Base-by-base conservation (phyloP, 176 grass and related monocot species). In the Tillandsia leiboldiana region DNA sequence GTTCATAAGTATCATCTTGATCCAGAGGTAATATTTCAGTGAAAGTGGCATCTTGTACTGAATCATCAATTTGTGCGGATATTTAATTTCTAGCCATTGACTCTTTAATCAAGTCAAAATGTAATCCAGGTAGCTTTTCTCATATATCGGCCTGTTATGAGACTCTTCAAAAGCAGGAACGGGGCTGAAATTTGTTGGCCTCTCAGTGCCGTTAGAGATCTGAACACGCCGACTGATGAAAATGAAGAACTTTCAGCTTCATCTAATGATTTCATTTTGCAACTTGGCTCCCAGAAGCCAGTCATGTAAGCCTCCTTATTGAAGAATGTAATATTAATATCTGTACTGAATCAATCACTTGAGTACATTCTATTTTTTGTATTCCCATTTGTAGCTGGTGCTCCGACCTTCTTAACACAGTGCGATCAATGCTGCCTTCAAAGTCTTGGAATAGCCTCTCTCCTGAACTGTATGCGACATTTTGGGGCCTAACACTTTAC, bases 131-230 rank as follows among this genome's bases (percentile, higher is more conserved):
- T 99, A 66, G 90, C 95, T 72, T 99, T 99, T 83, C 87, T 99
- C 72, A 92, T 99, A 73, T 94, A 99, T 74, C 95, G 95, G 13
- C 95, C 95, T 3, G 90, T 93, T 69, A 99, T 99, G 95, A 92
- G 87, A 68, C 95, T 99, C 71, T 99, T 99, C 70, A 92, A 88
- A 78, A 86, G 70, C 63, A 24, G 51, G 70, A 73, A 67, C 75
- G 79, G 79, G 8, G 87, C 80, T 73, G 90, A 92, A 50, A 81
- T 75, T 48, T 94, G 24, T 70, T 99, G 95, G 95, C 95, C 95
- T 72, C 78, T 93, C 24, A 42, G 69, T 53, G 69, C 53, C 14
- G 23, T 59, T 50, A 65, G 51, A 59, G n/a, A 77, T 10, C 66
- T 51, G 11, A 69, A 69, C 42, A 15, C 18, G 56, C 33, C 53